phyloP scores from a whole-genome alignment of 2,329 filamentous ascomycete species.

The Scedosporium minutisporum region DNA sequence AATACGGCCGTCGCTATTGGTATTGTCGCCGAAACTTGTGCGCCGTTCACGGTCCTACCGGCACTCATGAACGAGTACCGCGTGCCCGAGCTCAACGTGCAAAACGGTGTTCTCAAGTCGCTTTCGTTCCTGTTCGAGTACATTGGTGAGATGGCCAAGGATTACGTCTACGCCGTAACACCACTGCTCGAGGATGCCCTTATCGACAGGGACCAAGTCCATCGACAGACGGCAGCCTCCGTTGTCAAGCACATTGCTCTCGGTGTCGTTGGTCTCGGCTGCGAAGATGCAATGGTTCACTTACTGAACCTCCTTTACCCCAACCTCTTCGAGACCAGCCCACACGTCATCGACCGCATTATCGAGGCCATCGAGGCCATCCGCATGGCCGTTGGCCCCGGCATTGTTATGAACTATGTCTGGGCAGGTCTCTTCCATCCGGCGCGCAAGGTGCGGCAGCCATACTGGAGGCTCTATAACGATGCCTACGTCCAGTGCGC shows the following conservation, averaged over 20 bases:
- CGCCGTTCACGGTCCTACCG: slow-evolving; percentile 95
- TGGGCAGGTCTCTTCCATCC: slow-evolving; percentile 98
- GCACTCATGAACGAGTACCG: slow-evolving; percentile 99
- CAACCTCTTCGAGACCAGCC: slow-evolving; percentile 94
- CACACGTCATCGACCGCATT: slow-evolving; percentile 96
- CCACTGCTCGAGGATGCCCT: slow-evolving; percentile 92
- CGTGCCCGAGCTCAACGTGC: slow-evolving; percentile 94
- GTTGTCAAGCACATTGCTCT: slow-evolving; percentile 98
- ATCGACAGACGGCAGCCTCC: slow-evolving; percentile 89
- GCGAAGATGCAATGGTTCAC: slow-evolving; percentile 97
- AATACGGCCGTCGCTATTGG: slow-evolving; percentile 98
- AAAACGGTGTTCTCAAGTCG: slow-evolving; percentile 96
- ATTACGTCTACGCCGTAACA: slow-evolving; percentile 97
- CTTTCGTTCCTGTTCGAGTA: slow-evolving; percentile 97
- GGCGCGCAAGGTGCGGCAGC: slow-evolving; percentile 83
- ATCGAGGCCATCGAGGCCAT: slow-evolving; percentile 96
- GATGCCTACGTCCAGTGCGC: slow-evolving; percentile 91
- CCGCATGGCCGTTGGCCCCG: slow-evolving; percentile 83
- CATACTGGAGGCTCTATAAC: slow-evolving; percentile 96
- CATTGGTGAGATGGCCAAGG: slow-evolving; percentile 98
- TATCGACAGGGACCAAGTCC: slow-evolving; percentile 95
- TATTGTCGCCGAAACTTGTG: slow-evolving; percentile 96
- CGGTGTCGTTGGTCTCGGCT: slow-evolving; percentile 93
- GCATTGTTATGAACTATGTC: slow-evolving; percentile 92
- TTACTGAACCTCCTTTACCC: slow-evolving; percentile 92